These are phyloP conservation scores for Yarrowia osloensis DNA, from an alignment of 805 yeast species.

Conservation along the genomic window DNA sequence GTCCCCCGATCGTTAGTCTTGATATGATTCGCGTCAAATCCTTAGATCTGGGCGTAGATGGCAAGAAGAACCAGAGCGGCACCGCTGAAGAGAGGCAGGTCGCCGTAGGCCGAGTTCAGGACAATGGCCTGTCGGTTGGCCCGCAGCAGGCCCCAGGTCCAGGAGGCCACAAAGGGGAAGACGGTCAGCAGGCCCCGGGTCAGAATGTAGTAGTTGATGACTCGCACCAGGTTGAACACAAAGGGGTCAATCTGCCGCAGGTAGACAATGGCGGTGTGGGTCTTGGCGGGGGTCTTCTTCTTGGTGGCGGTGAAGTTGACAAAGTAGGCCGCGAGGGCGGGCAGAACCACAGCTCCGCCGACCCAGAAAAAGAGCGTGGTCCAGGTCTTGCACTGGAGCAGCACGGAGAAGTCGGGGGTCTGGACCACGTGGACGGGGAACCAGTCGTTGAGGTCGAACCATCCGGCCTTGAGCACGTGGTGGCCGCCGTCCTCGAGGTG, in stretches of 20 bases:
- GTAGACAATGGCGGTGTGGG: slow-evolving; percentile 33
- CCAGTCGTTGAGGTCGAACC: slow-evolving; percentile 30
- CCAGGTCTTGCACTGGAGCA: slow-evolving; percentile 36
- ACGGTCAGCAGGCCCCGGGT: slow-evolving; percentile 37
- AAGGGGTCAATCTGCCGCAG: slow-evolving; percentile 53
- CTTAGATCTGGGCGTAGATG: slow-evolving; percentile 41
- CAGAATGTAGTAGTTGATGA: slow-evolving; percentile 46
- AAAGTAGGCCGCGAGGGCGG: slow-evolving; percentile 39
- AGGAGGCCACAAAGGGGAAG: slow-evolving; percentile 27
- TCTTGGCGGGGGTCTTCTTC: slow-evolving; percentile 32
- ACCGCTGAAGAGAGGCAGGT: slow-evolving; percentile 42
- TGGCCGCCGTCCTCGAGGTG: slow-evolving; percentile 21
- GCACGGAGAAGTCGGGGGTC: slow-evolving; percentile 33
- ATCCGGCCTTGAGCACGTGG: slow-evolving; percentile 26
- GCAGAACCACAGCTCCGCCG: slow-evolving; percentile 36
- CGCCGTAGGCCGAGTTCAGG: slow-evolving; percentile 41
- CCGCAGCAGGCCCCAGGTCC: slow-evolving; percentile 30
- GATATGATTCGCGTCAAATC: neutral
- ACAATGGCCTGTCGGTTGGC: slow-evolving; percentile 31
- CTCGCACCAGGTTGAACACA: slow-evolving; percentile 52
- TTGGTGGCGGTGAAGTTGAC: slow-evolving; percentile 42
- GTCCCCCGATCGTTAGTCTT: neutral
- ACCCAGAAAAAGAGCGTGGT: slow-evolving; percentile 39
- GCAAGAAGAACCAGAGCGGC: slow-evolving; percentile 42
- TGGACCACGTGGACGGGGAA: slow-evolving; percentile 27